Evolutionary conservation across 352 stramenopile species (phyloP).

Genomic region (Globisporangium canariense): DNA sequence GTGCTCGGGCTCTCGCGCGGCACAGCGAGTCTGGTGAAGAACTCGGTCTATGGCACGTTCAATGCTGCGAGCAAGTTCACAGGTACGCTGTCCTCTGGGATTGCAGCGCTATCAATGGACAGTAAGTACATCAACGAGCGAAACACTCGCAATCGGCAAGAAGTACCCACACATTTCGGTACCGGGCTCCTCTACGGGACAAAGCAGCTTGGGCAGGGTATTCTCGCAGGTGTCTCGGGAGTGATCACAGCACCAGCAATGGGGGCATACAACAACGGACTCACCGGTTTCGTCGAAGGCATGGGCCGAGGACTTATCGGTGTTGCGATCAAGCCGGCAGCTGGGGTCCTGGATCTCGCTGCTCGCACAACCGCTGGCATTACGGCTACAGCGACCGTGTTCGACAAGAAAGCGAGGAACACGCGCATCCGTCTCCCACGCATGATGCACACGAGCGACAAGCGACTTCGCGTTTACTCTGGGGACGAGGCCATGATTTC

Average conservation of each 20-base stretch:
- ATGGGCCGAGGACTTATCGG: slow-evolving; percentile 86
- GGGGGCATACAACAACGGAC: slow-evolving; percentile 87
- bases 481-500: slow-evolving; percentile 64
- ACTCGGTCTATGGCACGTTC: slow-evolving; percentile 90
- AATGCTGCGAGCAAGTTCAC: slow-evolving; percentile 93
- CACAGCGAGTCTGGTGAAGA: slow-evolving; percentile 86
- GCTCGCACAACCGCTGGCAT: slow-evolving; percentile 77
- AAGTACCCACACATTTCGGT: slow-evolving; percentile 83
- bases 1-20: slow-evolving; percentile 84
- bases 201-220: slow-evolving; percentile 89
- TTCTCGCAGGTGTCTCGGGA: slow-evolving; percentile 88
- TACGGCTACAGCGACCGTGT: slow-evolving; percentile 77
- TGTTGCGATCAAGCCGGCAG: slow-evolving; percentile 86
- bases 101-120: slow-evolving; percentile 89
- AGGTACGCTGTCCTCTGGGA: slow-evolving; percentile 86
- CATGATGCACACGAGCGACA: slow-evolving; percentile 73
- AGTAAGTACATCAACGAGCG: slow-evolving; percentile 84
- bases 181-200: slow-evolving; percentile 84
- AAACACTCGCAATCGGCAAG: slow-evolving; percentile 68
- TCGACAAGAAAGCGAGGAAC: slow-evolving; percentile 74
- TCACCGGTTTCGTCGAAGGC: slow-evolving; percentile 87
- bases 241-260: slow-evolving; percentile 90
- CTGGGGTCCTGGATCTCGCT: slow-evolving; percentile 80
- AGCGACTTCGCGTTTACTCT: slow-evolving; percentile 76
- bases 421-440: slow-evolving; percentile 67